phyloP scores from a whole-genome alignment of 306 rosid species.

The cucumber (Cucumis sativus) region DNA sequence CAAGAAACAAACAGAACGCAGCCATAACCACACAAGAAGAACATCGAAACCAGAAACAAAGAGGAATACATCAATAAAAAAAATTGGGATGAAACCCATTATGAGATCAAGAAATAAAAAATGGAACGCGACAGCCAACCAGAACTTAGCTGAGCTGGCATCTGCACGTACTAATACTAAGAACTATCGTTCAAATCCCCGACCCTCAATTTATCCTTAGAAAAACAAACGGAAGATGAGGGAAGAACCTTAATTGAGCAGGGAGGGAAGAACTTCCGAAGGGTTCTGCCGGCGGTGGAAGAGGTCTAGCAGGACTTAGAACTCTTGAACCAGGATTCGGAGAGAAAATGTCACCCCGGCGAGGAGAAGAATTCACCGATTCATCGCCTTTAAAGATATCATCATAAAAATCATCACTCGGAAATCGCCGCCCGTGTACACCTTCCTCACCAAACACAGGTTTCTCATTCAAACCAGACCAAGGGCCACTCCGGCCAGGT shows the following conservation, averaged over 20 bases:
- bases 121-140: neutral
- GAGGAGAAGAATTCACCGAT: constrained; percentile 38
- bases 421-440: constrained; percentile 25
- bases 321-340: constrained; percentile 16
- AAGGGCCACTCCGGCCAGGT: constrained; percentile 6
- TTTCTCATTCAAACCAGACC: constrained; percentile 39
- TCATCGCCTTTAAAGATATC: constrained; percentile 73
- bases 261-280: constrained; percentile 23
- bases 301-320: constrained; percentile 37
- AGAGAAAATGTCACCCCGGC: constrained; percentile 21
- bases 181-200: too few species aligned
- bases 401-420: constrained; percentile 47
- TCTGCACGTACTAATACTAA: too few species aligned
- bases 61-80: neutral
- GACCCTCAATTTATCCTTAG: too few species aligned
- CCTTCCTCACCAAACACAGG: constrained; percentile 72
- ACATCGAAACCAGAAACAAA: neutral
- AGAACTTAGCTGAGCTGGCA: too few species aligned
- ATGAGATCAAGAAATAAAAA: neutral
- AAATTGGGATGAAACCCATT: neutral
- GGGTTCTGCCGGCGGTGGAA: constrained; percentile 28
- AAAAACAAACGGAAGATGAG: neutral
- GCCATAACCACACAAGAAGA: neutral
- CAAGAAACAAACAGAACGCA: neutral
- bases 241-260: constrained; percentile 42